Conservation (phyloP, 257 asterid species). For the Paulownia fortunei region DNA sequence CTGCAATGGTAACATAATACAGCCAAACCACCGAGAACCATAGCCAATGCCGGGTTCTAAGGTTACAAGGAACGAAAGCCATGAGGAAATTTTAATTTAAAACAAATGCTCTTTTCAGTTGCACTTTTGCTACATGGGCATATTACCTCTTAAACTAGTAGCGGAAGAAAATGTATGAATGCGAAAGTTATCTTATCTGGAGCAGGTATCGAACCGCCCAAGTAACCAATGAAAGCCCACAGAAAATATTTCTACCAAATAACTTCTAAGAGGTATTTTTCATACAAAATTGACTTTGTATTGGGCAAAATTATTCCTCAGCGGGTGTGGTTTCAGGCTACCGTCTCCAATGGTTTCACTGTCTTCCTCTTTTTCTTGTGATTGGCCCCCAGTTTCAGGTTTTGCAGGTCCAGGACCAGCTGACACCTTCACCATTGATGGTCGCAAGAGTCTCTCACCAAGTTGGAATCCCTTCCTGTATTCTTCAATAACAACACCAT, state of each 20-base stretch:
- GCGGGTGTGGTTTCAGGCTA: conserved; percentile 41
- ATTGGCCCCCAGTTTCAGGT: conserved; percentile 41
- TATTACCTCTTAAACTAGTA: conserved; percentile 11
- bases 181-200: conserved; percentile 13
- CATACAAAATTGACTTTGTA: conserved; percentile 42
- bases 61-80: not conserved
- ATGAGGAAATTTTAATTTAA: not conserved
- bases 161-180: conserved; percentile 8
- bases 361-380: conserved; percentile 43
- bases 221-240: conserved; percentile 25
- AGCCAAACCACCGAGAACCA: no score
- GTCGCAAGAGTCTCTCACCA: conserved; percentile 82
- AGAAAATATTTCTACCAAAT: conserved; percentile 7
- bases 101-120: conserved; percentile 23
- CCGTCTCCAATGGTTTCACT: conserved; percentile 40
- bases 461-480: conserved; percentile 79
- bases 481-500: conserved; percentile 70
- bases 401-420: conserved; percentile 87
- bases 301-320: conserved; percentile 33
- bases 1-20: not conserved
- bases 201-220: conserved; percentile 10
- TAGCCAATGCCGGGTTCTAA: not conserved
- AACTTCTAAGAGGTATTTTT: not conserved
- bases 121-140: conserved; percentile 23
- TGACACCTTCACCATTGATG: conserved; percentile 94